A percentile compares a stretch with the other conserved stretches of the same genome.
These are phyloP conservation scores for Ramalina intermedia DNA, from an alignment of 495 filamentous ascomycete species.

Conservation along the genomic window DNA sequence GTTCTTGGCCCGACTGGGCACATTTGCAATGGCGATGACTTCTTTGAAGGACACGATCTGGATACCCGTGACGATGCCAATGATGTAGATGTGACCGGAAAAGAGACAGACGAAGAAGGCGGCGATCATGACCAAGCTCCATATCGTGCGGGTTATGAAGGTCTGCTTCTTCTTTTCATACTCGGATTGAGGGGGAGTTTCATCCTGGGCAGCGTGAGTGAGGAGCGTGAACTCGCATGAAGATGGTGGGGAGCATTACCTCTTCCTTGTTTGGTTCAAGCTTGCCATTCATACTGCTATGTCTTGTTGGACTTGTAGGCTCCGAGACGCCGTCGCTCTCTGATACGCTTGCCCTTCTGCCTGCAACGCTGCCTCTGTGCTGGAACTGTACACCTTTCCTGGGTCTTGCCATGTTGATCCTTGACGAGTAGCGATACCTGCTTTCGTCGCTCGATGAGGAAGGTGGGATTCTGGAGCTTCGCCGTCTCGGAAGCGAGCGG, in stretches of 20 bases:
- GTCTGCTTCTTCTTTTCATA: conserved; percentile 98
- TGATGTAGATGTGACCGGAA: conserved; percentile 92
- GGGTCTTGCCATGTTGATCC: conserved; percentile 49
- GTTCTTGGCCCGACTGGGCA: conserved; percentile 79
- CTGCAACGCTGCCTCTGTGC: conserved; percentile 37
- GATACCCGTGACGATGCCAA: conserved; percentile 77
- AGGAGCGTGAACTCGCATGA: neutral
- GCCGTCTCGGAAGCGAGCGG: no score
- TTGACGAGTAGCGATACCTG: neutral
- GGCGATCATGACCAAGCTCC: conserved; percentile 95
- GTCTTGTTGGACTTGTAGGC: conserved; percentile 37
- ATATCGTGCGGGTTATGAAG: conserved; percentile 94
- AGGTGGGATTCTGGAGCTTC: no score
- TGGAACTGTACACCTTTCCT: conserved; percentile 77
- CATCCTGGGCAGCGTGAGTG: conserved; percentile 10
- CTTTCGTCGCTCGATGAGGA: no score
- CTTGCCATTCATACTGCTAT: conserved; percentile 29
- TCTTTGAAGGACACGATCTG: conserved; percentile 99
- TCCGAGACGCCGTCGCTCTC: conserved; percentile 67
- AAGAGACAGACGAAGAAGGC: conserved; percentile 85
- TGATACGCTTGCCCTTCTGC: conserved; percentile 57
- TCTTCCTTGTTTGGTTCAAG: conserved; percentile 35
- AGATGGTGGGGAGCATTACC: conserved; percentile 16
- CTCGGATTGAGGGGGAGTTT: conserved; percentile 46
- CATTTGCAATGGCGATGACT: conserved; percentile 93